phyloP scores from a whole-genome alignment of 768 basidiomycete genomes.

The Lactifluus volemus region DNA sequence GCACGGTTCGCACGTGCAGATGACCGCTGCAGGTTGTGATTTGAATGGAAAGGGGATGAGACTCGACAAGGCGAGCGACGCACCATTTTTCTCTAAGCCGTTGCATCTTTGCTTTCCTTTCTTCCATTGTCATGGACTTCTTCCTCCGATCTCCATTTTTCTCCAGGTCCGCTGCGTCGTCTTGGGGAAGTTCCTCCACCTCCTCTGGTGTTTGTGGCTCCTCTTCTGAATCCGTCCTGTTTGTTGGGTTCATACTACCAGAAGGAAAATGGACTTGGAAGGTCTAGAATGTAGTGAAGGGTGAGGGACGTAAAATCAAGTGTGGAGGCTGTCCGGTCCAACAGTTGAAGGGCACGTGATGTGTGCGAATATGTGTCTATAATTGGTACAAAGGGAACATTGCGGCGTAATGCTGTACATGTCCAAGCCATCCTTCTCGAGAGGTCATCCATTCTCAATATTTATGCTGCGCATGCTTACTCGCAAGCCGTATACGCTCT shows the following conservation, averaged over 20 bases:
- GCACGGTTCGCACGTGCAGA: constrained; percentile 78
- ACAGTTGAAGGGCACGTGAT: not conserved
- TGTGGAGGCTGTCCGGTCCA: too few relatives aligned
- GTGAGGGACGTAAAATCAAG: not conserved
- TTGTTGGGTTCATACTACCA: not conserved
- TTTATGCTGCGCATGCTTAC: constrained; percentile 19
- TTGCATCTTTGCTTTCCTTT: constrained; percentile 16
- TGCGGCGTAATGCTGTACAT: not conserved
- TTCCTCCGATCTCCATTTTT: not conserved
- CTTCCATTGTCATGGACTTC: constrained; percentile 17
- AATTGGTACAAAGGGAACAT: too few relatives aligned
- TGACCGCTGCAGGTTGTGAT: constrained; percentile 41
- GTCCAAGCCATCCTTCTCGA: not conserved
- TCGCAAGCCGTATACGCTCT: constrained; percentile 17
- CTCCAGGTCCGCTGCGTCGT: not conserved
- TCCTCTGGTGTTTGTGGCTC: constrained; percentile 1
- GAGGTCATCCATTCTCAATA: not conserved
- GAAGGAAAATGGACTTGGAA: not conserved
- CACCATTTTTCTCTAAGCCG: constrained; percentile 13
- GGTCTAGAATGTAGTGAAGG: not conserved
- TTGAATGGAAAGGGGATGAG: not conserved
- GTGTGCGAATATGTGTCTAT: not conserved
- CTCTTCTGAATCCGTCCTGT: not conserved
- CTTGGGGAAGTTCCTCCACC: not conserved
- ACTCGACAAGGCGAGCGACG: not conserved